These are phyloP conservation scores for Oryza australiensis DNA, from an alignment of 176 grass and related monocot species.

Conservation along the genomic window DNA sequence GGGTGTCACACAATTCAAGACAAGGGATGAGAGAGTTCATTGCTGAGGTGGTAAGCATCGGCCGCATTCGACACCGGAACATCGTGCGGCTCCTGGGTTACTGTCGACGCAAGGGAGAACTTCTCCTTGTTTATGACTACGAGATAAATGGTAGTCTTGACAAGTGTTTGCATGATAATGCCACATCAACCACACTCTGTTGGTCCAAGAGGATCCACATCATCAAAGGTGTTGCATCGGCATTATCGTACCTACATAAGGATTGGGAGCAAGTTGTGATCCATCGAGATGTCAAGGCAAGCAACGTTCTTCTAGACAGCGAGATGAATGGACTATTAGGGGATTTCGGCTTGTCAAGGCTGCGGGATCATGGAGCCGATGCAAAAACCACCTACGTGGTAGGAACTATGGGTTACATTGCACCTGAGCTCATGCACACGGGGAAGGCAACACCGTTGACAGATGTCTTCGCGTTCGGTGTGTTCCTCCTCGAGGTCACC, in stretches of 20 bases:
- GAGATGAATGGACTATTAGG: not conserved
- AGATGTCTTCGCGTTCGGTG: not conserved
- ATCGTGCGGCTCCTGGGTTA: constrained; percentile 21
- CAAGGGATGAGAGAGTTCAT: constrained; percentile 42
- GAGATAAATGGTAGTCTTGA: constrained; percentile 37
- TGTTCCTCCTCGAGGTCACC: not conserved
- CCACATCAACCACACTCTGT: not conserved
- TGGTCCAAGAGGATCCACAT: constrained; percentile 22
- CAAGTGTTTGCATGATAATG: not conserved
- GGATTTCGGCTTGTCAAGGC: not conserved
- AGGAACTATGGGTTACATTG: not conserved
- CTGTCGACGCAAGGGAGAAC: constrained; percentile 30
- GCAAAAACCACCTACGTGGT: not conserved
- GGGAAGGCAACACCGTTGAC: not conserved
- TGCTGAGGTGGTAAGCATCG: constrained; percentile 35
- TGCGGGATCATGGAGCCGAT: not conserved
- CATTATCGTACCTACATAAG: constrained; percentile 31
- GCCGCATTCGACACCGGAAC: constrained; percentile 28
- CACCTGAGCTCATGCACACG: not conserved
- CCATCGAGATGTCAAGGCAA: constrained; percentile 21
- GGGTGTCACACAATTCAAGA: constrained; percentile 17
- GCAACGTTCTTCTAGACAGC: not conserved
- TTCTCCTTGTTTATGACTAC: constrained; percentile 33
- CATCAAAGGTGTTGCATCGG: constrained; percentile 17
- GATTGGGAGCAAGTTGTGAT: constrained; percentile 38